Conservation (phyloP, 306 rosid genomes). For the Rubus idaeus region DNA sequence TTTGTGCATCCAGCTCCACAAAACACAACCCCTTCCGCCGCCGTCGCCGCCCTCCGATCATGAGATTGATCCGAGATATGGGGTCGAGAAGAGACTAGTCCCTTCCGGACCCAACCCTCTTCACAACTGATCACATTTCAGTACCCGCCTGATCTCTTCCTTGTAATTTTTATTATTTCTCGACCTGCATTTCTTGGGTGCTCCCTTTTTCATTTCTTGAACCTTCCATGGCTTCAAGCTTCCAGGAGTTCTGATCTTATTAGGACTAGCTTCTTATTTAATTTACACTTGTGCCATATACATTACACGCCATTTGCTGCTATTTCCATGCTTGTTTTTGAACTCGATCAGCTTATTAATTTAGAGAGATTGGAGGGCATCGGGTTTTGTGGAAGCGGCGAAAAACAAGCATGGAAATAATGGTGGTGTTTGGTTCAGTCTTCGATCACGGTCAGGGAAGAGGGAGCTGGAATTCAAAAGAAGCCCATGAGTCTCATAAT, state of each 20-base stretch:
- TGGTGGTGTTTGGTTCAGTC: background rate
- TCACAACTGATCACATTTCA: slow-evolving; percentile 56
- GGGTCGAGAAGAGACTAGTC: slow-evolving; percentile 77
- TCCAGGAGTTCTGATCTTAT: no score
- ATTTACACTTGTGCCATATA: background rate
- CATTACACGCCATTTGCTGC: slow-evolving; percentile 8
- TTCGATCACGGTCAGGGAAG: background rate
- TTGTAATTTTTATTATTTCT: slow-evolving; percentile 5
- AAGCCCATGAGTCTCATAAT: slow-evolving; percentile 75
- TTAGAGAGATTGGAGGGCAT: background rate
- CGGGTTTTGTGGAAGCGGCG: slow-evolving; percentile 32
- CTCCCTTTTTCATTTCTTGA: background rate
- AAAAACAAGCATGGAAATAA: slow-evolving; percentile 83
- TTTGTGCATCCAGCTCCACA: slow-evolving; percentile 57
- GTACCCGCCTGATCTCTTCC: background rate
- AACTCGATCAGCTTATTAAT: slow-evolving; percentile 2
- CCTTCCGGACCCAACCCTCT: slow-evolving; percentile 99
- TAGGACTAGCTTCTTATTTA: background rate
- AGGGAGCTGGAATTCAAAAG: slow-evolving; percentile 44
- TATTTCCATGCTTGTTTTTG: slow-evolving; percentile 76
- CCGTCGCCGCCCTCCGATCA: slow-evolving; percentile 19
- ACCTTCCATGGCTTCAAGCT: background rate
- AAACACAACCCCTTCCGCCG: slow-evolving; percentile 24
- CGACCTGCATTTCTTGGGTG: slow-evolving; percentile 6
- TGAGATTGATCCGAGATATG: slow-evolving; percentile 70